Base-by-base conservation (phyloP, 1,284 basidiomycete genomes). In the Microbotryomycetes sp. region DNA sequence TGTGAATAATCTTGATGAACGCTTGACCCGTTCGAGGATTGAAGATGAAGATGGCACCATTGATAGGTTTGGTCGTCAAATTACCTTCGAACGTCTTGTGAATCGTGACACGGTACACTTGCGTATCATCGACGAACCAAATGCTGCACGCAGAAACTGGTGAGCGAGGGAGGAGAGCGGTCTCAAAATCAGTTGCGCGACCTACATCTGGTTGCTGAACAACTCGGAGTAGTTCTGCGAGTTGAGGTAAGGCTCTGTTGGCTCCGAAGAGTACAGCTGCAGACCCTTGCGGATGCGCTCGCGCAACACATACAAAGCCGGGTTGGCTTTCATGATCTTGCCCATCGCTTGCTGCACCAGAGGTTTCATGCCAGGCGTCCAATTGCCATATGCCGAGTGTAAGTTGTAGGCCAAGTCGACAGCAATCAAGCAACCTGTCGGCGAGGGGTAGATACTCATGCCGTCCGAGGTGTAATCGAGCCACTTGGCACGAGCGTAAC, bases 41-140 rank as follows among this genome's bases (percentile, higher is more conserved):
- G 82, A 98, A 96, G 76, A 98, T 98, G 81, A 98, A 97, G 79
- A 98, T 97, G 23, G 93, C 94, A 64, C 94, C 94, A 76, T 98
- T 97, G 81, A 99, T 97, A 2, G 96, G 96, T 78, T 99, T 99
- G 31, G 96, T 99, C 22, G 96, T 98, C 83, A 97, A 84, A 78
- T 98, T 99, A 75, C 93, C 96, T 80, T 98, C 96, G 77, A 99
- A 98, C 6, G 94, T 98, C 81, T 97, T 97, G 81, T 98, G 96
- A 74, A 99, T 98, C 7, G 94, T 98, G 60, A 99, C 96, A 71
- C 96, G 92, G 79, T 99, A 98, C 28, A 98, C 96, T 72, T 98
- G 97, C 50, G 96, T 98, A 76, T 99, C 96, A 74, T 99, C 96
- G 68, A 98, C 93, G 75, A 98, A 97, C 96, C 94, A 99, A 70